Evolutionary conservation across 352 stramenopile species (phyloP).

Genomic region (Globisporangium viniferum): DNA sequence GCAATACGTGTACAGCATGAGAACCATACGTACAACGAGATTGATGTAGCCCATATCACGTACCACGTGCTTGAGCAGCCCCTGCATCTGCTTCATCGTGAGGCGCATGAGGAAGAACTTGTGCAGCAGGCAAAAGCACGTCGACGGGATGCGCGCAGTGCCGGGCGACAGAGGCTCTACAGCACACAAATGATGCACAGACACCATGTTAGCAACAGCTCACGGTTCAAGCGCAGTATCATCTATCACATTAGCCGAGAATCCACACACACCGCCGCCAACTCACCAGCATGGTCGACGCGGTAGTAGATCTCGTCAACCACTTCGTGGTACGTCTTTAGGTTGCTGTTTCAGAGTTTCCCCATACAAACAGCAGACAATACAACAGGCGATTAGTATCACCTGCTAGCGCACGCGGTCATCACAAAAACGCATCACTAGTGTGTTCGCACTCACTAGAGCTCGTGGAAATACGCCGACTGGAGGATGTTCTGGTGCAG

Average conservation of each 20-base stretch:
- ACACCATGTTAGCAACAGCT: background rate
- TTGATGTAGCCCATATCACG: background rate
- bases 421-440: background rate
- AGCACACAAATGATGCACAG: constrained; percentile 17
- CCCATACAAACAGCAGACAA: background rate
- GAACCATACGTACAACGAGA: background rate
- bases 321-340: constrained; percentile 96
- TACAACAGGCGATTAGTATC: background rate
- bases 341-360: constrained; percentile 31
- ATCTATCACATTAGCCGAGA: background rate
- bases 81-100: constrained; percentile 95
- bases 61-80: constrained; percentile 89
- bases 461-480: constrained; percentile 94
- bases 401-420: background rate
- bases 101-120: constrained; percentile 96
- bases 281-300: constrained; percentile 70
- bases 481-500: constrained; percentile 95
- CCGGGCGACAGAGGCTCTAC: constrained; percentile 92
- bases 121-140: constrained; percentile 96
- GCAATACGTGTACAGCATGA: background rate
- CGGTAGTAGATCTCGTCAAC: constrained; percentile 92
- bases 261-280: background rate
- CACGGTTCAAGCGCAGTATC: background rate
- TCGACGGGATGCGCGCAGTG: constrained; percentile 89
- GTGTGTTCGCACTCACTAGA: constrained; percentile 59